phyloP scores from a whole-genome alignment of 495 filamentous ascomycete species.

The Penicillium lividum region DNA sequence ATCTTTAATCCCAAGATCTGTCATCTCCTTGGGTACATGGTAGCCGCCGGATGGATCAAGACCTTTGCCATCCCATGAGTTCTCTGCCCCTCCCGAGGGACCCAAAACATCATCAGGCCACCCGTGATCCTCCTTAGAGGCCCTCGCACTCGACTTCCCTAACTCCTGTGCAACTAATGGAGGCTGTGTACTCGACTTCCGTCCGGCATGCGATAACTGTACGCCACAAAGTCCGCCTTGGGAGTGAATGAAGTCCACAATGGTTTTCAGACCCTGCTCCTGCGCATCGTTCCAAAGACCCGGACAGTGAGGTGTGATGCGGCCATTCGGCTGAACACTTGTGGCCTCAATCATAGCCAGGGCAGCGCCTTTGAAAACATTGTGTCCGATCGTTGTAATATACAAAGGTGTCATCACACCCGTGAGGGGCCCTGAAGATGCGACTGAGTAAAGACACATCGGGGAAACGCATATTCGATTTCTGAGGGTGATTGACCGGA shows the following conservation, averaged over 20 bases:
- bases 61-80: slow-evolving; percentile 48
- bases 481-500: slow-evolving; percentile 5
- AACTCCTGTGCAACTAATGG: slow-evolving; percentile 58
- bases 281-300: slow-evolving; percentile 77
- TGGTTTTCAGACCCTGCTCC: slow-evolving; percentile 58
- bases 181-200: slow-evolving; percentile 70
- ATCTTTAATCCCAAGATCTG: slow-evolving; percentile 53
- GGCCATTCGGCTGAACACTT: slow-evolving; percentile 65
- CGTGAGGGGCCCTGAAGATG: background rate
- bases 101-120: slow-evolving; percentile 61
- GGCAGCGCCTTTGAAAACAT: slow-evolving; percentile 4
- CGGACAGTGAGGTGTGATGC: slow-evolving; percentile 70
- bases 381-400: slow-evolving; percentile 4
- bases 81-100: slow-evolving; percentile 40
- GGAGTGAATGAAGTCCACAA: slow-evolving; percentile 68
- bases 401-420: slow-evolving; percentile 1
- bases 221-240: slow-evolving; percentile 71
- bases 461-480: slow-evolving; percentile 15
- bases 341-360: slow-evolving; percentile 74
- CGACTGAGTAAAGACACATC: slow-evolving; percentile 56
- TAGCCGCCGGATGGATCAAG: slow-evolving; percentile 53
- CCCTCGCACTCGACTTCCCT: slow-evolving; percentile 29
- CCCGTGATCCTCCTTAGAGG: slow-evolving; percentile 55
- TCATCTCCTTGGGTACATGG: slow-evolving; percentile 56
- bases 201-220: slow-evolving; percentile 74